A percentile compares a stretch with the other conserved stretches of the same genome.
phyloP scores from a whole-genome alignment of 2,329 filamentous ascomycete species.

The Monosporascus sp. region DNA sequence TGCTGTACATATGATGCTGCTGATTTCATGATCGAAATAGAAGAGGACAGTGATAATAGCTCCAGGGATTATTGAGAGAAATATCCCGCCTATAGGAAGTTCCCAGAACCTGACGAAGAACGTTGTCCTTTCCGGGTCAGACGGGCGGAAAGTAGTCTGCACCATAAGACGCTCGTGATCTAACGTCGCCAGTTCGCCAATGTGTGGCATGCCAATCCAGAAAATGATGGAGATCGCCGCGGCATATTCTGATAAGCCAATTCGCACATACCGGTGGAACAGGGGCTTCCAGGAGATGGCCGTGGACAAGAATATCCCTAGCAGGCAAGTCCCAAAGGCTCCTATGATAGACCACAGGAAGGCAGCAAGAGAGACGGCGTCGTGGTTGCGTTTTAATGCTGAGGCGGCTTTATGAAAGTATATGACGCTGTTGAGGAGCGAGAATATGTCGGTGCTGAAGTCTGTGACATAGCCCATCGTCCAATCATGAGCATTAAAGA shows the following conservation, averaged over 20 bases:
- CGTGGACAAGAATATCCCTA: constrained; percentile 57
- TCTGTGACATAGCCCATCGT: constrained; percentile 66
- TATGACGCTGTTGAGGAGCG: constrained; percentile 61
- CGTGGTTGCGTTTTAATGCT: constrained; percentile 56
- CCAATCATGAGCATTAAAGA: constrained; percentile 65
- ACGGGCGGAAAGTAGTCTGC: constrained; percentile 51
- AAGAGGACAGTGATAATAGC: constrained; percentile 62
- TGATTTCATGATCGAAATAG: constrained; percentile 67
- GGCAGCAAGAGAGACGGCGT: constrained; percentile 51
- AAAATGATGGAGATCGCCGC: constrained; percentile 62
- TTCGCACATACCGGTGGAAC: constrained; percentile 56
- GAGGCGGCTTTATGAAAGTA: constrained; percentile 65
- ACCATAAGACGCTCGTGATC: constrained; percentile 55
- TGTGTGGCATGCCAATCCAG: constrained; percentile 58
- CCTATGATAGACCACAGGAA: constrained; percentile 63
- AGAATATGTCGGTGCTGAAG: constrained; percentile 63
- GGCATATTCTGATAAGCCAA: constrained; percentile 58
- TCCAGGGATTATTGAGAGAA: constrained; percentile 56
- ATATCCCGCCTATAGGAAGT: constrained; percentile 53
- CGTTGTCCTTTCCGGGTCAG: constrained; percentile 44
- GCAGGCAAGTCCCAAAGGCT: constrained; percentile 56
- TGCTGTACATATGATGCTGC: constrained; percentile 62
- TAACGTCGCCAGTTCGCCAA: constrained; percentile 52
- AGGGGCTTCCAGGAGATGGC: constrained; percentile 57
- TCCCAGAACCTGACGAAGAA: constrained; percentile 64